A percentile compares a stretch with the other conserved stretches of the same genome.
Conservation (phyloP, 139 green algal species). For the Coelastrella sp. region DNA sequence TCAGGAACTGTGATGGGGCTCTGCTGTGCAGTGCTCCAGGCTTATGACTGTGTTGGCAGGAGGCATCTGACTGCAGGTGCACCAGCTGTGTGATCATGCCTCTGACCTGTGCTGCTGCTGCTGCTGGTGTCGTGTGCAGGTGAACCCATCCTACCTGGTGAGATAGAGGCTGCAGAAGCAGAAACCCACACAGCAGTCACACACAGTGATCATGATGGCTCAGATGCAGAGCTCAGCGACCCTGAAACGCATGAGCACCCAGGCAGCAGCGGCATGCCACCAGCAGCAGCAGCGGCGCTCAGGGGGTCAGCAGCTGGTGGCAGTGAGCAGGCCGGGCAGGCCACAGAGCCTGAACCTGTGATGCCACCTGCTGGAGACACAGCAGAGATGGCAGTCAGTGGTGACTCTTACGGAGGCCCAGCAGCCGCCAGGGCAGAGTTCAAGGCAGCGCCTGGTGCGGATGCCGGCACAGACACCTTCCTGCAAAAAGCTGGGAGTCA, state of each 20-base stretch:
- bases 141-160: constrained; percentile 14
- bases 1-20: too few relatives aligned
- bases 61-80: neutral
- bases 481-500: neutral
- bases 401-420: too few relatives aligned
- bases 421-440: too few relatives aligned
- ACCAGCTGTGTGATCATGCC: neutral
- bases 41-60: too few relatives aligned
- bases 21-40: too few relatives aligned
- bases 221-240: constrained; percentile 20
- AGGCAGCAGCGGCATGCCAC: constrained; percentile 22
- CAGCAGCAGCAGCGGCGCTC: neutral
- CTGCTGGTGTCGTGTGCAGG: neutral
- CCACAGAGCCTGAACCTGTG: too few relatives aligned
- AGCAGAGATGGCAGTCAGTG: too few relatives aligned
- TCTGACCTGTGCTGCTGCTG: neutral
- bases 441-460: neutral
- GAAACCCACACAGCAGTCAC: neutral
- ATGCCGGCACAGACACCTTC: neutral
- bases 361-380: too few relatives aligned
- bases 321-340: too few relatives aligned
- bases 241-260: constrained; percentile 23
- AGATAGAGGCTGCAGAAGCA: neutral
- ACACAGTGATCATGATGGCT: constrained; percentile 15
- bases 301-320: neutral